phyloP scores from a whole-genome alignment of 2,329 filamentous ascomycete species.

The Lizonia empirigonia region DNA sequence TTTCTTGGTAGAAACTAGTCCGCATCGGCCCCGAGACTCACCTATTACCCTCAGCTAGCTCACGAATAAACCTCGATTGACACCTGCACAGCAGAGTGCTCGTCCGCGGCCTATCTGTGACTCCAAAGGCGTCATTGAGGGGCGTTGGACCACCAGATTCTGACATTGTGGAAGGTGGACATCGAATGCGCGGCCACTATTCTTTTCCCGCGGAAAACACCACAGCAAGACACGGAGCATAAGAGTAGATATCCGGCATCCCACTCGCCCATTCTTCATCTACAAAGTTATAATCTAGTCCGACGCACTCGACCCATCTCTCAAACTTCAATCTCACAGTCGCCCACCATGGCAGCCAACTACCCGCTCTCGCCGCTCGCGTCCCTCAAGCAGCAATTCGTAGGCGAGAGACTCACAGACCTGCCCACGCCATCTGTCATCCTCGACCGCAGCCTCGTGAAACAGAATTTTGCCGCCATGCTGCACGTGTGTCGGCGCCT shows the following conservation, averaged over 20 bases:
- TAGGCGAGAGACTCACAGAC: slow-evolving; percentile 65
- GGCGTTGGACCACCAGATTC: background rate
- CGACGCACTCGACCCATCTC: background rate
- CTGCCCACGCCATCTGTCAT: slow-evolving; percentile 71
- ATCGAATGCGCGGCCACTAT: background rate
- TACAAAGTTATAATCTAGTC: background rate
- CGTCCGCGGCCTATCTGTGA: background rate
- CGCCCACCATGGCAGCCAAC: slow-evolving; percentile 11
- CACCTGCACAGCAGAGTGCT: background rate
- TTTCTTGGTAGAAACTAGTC: background rate
- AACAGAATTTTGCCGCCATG: slow-evolving; percentile 74
- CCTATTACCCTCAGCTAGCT: slow-evolving; percentile 5
- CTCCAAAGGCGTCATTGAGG: background rate
- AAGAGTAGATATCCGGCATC: background rate
- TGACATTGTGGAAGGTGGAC: background rate
- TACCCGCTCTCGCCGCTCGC: slow-evolving; percentile 26
- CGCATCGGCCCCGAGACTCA: too few relatives aligned
- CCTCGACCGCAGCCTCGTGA: slow-evolving; percentile 69
- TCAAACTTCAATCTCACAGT: background rate
- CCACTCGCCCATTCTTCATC: background rate
- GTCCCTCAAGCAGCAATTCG: slow-evolving; percentile 47
- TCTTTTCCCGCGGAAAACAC: background rate
- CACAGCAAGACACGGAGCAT: background rate
- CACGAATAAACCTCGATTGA: background rate
- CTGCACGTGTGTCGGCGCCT: slow-evolving; percentile 65